Evolutionary conservation across 352 stramenopile genomes (phyloP).

Genomic region (Blastocystis sp.): DNA sequence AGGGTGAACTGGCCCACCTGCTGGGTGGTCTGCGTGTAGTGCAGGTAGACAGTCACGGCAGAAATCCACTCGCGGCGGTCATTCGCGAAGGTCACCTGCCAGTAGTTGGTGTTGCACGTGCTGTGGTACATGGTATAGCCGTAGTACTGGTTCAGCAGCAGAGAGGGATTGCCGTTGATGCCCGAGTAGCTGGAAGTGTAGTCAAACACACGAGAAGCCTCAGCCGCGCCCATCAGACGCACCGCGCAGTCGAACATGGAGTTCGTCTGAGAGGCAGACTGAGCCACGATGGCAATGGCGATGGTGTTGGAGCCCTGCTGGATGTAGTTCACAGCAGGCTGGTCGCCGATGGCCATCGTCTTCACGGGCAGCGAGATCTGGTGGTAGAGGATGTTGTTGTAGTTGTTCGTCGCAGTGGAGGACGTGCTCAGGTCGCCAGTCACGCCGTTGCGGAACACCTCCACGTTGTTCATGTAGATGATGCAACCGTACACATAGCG

Average conservation of each 20-base stretch:
- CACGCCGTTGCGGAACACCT: slow-evolving; percentile 51
- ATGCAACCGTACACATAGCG: slow-evolving; percentile 43
- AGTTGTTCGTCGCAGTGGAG: neutral
- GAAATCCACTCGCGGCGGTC: slow-evolving; percentile 35
- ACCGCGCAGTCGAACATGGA: slow-evolving; percentile 9
- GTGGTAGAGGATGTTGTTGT: slow-evolving; percentile 1
- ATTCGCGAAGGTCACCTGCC: neutral
- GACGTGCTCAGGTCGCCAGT: neutral
- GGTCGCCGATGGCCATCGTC: neutral
- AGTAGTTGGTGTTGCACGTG: neutral
- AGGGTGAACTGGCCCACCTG: slow-evolving; percentile 1
- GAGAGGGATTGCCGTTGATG: neutral
- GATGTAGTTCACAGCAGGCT: neutral
- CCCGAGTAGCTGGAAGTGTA: neutral
- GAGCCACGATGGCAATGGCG: slow-evolving; percentile 18
- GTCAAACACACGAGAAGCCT: slow-evolving; percentile 37
- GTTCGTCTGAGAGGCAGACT: neutral
- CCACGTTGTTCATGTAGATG: slow-evolving; percentile 34
- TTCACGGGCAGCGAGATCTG: neutral
- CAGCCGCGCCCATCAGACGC: neutral
- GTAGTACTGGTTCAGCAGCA: neutral
- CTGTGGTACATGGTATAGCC: neutral
- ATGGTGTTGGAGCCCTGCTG: slow-evolving; percentile 35
- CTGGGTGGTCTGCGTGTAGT: slow-evolving; percentile 11
- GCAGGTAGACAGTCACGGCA: neutral